Percentiles rank a stretch among this genome's conserved stretches.
Evolutionary conservation across 2,329 filamentous ascomycete genomes (phyloP).

Genomic region (Fusarium pseudograminearum): DNA sequence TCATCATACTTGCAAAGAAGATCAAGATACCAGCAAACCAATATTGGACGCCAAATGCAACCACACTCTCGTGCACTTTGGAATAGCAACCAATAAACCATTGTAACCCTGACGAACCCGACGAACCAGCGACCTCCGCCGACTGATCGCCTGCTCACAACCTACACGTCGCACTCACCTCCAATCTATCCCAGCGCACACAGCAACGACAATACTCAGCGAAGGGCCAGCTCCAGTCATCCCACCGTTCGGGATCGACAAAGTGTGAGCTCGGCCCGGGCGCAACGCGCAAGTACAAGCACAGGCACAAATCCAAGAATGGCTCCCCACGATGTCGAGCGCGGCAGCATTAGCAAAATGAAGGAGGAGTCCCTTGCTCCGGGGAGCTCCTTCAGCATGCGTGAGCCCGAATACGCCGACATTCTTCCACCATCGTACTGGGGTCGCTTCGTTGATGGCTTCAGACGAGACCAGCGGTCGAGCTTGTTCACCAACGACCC

Average conservation of each 20-base stretch:
- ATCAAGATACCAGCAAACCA: constrained; percentile 23
- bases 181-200: constrained; percentile 18
- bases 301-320: constrained; percentile 45
- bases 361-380: constrained; percentile 68
- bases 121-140: constrained; percentile 25
- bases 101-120: constrained; percentile 38
- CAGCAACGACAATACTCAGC: constrained; percentile 17
- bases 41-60: constrained; percentile 11
- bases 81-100: constrained; percentile 9
- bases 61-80: background rate
- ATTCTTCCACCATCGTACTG: constrained; percentile 51
- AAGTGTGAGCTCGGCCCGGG: constrained; percentile 39
- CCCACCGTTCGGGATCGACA: constrained; percentile 32
- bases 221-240: constrained; percentile 39
- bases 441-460: constrained; percentile 68
- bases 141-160: constrained; percentile 34
- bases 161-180: constrained; percentile 30
- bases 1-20: constrained; percentile 24
- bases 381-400: constrained; percentile 65
- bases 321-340: constrained; percentile 62
- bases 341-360: constrained; percentile 67
- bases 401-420: constrained; percentile 61
- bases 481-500: constrained; percentile 61
- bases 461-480: constrained; percentile 69
- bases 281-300: constrained; percentile 48